A percentile compares a stretch with the other conserved stretches of the same genome.
Conservation (phyloP, 2,329 filamentous ascomycete genomes). For the Colletotrichum graminicola region DNA sequence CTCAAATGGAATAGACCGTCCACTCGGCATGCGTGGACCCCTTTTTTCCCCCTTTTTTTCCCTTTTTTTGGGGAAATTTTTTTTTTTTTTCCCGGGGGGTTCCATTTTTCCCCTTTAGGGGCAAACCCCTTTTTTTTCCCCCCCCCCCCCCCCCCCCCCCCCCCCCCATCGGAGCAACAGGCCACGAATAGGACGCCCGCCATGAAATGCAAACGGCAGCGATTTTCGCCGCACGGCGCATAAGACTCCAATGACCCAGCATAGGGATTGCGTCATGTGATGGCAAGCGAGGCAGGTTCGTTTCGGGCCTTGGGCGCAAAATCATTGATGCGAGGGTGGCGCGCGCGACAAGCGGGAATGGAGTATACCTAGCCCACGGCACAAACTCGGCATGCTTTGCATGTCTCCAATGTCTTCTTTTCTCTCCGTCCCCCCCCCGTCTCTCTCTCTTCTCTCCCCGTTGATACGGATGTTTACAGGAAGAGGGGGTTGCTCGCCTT, state of each 20-base stretch:
- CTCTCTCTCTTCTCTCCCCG: background rate
- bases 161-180: background rate
- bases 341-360: conserved; percentile 10
- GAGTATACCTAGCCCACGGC: background rate
- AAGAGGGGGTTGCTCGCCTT: background rate
- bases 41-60: too few relatives aligned
- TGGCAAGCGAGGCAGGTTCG: background rate
- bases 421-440: too few relatives aligned
- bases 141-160: too few relatives aligned
- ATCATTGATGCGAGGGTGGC: conserved; percentile 27
- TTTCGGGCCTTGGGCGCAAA: conserved; percentile 5
- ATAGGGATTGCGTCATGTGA: conserved; percentile 39
- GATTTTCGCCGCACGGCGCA: conserved; percentile 19
- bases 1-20: too few relatives aligned
- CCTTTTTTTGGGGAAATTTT: too few relatives aligned
- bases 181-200: background rate
- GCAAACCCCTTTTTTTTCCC: too few relatives aligned
- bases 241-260: conserved; percentile 35
- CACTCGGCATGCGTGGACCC: too few relatives aligned
- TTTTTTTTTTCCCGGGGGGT: too few relatives aligned
- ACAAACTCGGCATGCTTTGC: conserved; percentile 1
- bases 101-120: background rate
- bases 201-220: conserved; percentile 5
- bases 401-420: background rate
- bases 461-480: background rate